phyloP scores from a whole-genome alignment of 495 filamentous ascomycete species.

The Polyplosphaeria fusca region DNA sequence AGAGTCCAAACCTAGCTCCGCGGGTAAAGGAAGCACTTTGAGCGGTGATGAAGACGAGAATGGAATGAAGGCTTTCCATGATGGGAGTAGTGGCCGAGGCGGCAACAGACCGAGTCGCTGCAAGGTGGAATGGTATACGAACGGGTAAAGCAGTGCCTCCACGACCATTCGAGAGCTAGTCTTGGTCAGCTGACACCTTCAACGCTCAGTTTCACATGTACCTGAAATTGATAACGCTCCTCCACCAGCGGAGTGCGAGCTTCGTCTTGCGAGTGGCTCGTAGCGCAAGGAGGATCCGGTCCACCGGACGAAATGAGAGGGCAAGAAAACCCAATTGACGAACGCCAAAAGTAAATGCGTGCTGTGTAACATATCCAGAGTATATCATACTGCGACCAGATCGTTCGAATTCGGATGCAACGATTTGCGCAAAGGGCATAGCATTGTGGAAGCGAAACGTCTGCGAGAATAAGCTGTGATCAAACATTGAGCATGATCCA shows the following conservation, averaged over 20 bases:
- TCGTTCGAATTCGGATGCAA: conserved; percentile 10
- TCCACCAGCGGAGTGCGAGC: conserved; percentile 6
- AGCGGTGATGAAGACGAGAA: conserved; percentile 25
- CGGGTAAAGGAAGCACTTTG: background rate
- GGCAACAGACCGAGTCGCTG: conserved; percentile 27
- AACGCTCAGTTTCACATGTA: too few species aligned
- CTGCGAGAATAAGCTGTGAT: background rate
- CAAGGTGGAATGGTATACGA: conserved; percentile 23
- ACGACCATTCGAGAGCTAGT: conserved; percentile 15
- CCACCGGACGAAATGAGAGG: conserved; percentile 12
- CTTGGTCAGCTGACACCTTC: too few species aligned
- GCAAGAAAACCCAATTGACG: conserved; percentile 3
- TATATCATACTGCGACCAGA: conserved; percentile 6
- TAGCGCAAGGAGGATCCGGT: conserved; percentile 6
- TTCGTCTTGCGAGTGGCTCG: conserved; percentile 7
- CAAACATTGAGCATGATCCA: background rate
- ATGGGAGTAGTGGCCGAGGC: conserved; percentile 13
- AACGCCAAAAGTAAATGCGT: conserved; percentile 10
- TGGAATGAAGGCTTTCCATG: conserved; percentile 20
- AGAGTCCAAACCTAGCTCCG: background rate
- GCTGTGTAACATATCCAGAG: conserved; percentile 10
- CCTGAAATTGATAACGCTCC: conserved; percentile 2
- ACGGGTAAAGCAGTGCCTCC: conserved; percentile 20
- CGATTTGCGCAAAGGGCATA: conserved; percentile 16
- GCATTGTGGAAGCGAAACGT: conserved; percentile 9